Conservation (phyloP, 2,329 filamentous ascomycete genomes). For the Arthrobotrys pseudoclavata region DNA sequence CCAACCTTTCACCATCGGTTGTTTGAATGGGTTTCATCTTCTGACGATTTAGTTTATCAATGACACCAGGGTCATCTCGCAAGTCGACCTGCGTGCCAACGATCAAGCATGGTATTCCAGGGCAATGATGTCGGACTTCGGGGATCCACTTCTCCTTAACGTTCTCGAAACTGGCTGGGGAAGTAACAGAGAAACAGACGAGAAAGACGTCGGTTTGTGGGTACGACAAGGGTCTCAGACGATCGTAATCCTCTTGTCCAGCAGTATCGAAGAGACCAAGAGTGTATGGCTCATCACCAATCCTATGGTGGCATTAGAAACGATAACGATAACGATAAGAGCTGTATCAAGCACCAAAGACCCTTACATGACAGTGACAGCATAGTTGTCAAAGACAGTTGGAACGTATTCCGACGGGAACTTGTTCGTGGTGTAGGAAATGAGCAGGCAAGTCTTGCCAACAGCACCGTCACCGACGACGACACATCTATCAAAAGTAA, state of each 20-base stretch:
- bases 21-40: slow-evolving; percentile 94
- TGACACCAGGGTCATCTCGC: slow-evolving; percentile 85
- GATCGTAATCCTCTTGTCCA: slow-evolving; percentile 99
- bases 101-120: slow-evolving; percentile 95
- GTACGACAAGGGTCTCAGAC: slow-evolving; percentile 94
- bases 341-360: not conserved
- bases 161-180: slow-evolving; percentile 98
- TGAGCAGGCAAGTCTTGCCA: slow-evolving; percentile 98
- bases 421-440: slow-evolving; percentile 99
- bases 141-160: slow-evolving; percentile 76
- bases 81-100: slow-evolving; percentile 98
- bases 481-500: slow-evolving; percentile 78
- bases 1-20: slow-evolving; percentile 95
- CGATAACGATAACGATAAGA: slow-evolving; percentile 1
- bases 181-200: slow-evolving; percentile 98
- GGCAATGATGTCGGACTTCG: slow-evolving; percentile 98
- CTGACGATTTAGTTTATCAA: slow-evolving; percentile 92
- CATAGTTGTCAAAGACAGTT: slow-evolving; percentile 99
- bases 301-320: slow-evolving; percentile 73
- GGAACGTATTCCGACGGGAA: slow-evolving; percentile 99
- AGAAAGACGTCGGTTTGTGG: slow-evolving; percentile 99
- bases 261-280: slow-evolving; percentile 98
- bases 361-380: slow-evolving; percentile 99
- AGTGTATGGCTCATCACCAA: slow-evolving; percentile 98
- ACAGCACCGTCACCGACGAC: slow-evolving; percentile 99